Evolutionary conservation across 495 filamentous ascomycete species (phyloP).

Genomic region (Tuber microsphaerosporum): DNA sequence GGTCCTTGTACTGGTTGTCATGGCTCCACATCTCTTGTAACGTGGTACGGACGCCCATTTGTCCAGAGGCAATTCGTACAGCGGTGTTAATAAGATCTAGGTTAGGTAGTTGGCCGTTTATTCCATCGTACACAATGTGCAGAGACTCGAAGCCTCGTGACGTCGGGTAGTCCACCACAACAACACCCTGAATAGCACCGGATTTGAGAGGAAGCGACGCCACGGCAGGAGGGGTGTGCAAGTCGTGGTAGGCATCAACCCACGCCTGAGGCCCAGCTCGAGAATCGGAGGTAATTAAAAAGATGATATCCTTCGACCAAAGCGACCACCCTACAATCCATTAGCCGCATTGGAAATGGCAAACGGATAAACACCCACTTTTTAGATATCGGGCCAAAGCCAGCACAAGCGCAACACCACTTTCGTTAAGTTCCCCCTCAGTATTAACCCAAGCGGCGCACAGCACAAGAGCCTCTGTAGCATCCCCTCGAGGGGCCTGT

Average conservation of each 20-base stretch:
- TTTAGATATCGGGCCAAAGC: constrained; percentile 92
- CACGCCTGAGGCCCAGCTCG: constrained; percentile 88
- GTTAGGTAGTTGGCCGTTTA: constrained; percentile 93
- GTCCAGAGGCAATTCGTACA: constrained; percentile 75
- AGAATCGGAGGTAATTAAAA: constrained; percentile 82
- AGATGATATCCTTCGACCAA: constrained; percentile 98
- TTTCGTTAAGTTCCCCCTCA: constrained; percentile 70
- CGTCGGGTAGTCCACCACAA: constrained; percentile 88
- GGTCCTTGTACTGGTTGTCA: constrained; percentile 66
- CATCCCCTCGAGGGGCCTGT: constrained; percentile 91
- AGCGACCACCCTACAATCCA: constrained; percentile 71
- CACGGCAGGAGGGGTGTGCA: constrained; percentile 59
- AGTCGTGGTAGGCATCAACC: constrained; percentile 94
- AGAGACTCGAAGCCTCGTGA: constrained; percentile 73
- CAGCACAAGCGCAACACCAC: constrained; percentile 75
- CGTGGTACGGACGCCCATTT: constrained; percentile 78
- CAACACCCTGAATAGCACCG: constrained; percentile 82
- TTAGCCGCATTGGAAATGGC: neutral
- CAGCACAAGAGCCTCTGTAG: constrained; percentile 94
- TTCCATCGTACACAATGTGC: constrained; percentile 86
- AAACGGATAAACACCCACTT: constrained; percentile 46
- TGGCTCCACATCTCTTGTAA: constrained; percentile 86
- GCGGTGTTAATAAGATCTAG: constrained; percentile 93
- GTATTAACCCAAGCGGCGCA: constrained; percentile 83
- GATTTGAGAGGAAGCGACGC: constrained; percentile 81